Conservation (phyloP, 129 eudicot genomes). For the Logfia minima region DNA sequence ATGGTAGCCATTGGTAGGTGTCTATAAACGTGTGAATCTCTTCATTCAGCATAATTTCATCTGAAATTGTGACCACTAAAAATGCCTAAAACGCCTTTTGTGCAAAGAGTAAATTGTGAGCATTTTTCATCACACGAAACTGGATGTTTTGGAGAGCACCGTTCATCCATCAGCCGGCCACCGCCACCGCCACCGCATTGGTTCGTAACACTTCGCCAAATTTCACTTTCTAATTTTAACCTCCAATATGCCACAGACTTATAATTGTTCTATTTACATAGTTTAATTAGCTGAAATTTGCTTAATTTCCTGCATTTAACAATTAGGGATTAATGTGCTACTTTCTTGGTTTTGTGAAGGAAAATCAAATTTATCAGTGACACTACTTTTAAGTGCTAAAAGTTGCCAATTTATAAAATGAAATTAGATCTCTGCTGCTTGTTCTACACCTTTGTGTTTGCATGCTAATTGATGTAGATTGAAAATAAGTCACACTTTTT, state of each 20-base stretch:
- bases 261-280: background rate
- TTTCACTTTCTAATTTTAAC: background rate
- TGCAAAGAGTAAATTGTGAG: background rate
- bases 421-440: background rate
- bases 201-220: background rate
- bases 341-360: background rate
- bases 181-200: background rate
- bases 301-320: conserved; percentile 5
- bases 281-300: background rate
- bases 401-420: background rate
- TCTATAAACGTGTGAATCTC: background rate
- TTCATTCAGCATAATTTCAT: background rate
- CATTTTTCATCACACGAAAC: background rate
- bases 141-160: background rate
- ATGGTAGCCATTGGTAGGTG: too few species aligned
- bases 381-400: background rate
- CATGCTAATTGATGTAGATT: background rate
- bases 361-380: background rate
- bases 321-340: background rate
- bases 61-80: background rate
- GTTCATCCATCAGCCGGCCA: background rate
- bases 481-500: background rate
- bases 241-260: background rate
- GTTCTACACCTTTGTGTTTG: background rate
- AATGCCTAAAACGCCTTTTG: background rate